Conservation (phyloP, 2,329 filamentous ascomycete genomes). For the Anthostomella pinea region DNA sequence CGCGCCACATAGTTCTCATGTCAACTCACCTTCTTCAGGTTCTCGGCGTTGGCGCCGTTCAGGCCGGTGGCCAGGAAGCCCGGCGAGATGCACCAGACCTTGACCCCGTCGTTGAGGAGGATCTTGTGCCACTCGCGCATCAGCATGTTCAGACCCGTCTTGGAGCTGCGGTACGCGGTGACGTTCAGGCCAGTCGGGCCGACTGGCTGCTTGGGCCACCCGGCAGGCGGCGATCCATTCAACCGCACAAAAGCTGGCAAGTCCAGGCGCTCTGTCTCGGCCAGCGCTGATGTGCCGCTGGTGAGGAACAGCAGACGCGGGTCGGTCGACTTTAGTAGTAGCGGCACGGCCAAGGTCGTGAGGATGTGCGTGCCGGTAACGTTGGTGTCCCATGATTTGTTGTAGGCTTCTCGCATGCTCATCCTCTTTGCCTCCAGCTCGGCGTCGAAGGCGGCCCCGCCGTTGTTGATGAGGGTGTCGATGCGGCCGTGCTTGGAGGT, state of each 20-base stretch:
- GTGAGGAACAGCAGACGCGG: conserved; percentile 48
- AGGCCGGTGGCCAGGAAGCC: conserved; percentile 24
- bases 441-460: conserved; percentile 38
- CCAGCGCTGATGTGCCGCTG: conserved; percentile 38
- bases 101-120: conserved; percentile 41
- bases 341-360: conserved; percentile 35
- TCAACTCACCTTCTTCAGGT: conserved; percentile 21
- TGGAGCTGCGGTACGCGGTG: conserved; percentile 37
- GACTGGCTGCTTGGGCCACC: conserved; percentile 39
- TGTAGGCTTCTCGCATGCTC: conserved; percentile 37
- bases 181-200: conserved; percentile 10
- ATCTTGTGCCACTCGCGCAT: conserved; percentile 43
- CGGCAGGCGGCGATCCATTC: conserved; percentile 24
- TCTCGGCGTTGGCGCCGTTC: conserved; percentile 11
- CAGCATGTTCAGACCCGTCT: conserved; percentile 48
- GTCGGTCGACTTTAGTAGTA: conserved; percentile 41
- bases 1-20: neutral
- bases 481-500: conserved; percentile 35
- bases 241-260: conserved; percentile 9
- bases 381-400: conserved; percentile 42
- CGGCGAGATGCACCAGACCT: conserved; percentile 38
- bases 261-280: conserved; percentile 26
- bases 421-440: conserved; percentile 25
- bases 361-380: conserved; percentile 38
- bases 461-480: conserved; percentile 50